Percentiles rank a stretch among this genome's conserved stretches.
phyloP scores from a whole-genome alignment of 1,284 basidiomycete species.

The Tausonia pullulans region DNA sequence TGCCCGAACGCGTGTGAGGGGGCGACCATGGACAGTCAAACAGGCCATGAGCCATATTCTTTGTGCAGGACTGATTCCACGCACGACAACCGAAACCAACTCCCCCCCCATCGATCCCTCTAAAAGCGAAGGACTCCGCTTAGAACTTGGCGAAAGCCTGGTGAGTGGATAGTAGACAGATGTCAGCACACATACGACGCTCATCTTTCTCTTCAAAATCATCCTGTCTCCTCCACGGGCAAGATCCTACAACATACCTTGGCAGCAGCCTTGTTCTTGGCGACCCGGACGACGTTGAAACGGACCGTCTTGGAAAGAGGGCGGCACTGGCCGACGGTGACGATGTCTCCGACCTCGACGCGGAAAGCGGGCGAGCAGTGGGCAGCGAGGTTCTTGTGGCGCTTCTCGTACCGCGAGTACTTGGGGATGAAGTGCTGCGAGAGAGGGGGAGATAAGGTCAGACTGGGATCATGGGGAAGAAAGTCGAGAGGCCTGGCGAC shows the following conservation, averaged over 20 bases:
- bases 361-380: slow-evolving; percentile 99
- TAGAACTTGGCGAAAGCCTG: slow-evolving; percentile 73
- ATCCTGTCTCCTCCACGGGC: too few relatives aligned
- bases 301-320: slow-evolving; percentile 98
- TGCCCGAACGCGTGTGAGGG: too few relatives aligned
- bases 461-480: background rate
- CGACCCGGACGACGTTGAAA: slow-evolving; percentile 75
- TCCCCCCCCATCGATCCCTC: too few relatives aligned
- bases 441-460: background rate
- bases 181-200: too few relatives aligned
- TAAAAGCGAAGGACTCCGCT: slow-evolving; percentile 15
- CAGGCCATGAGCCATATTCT: too few relatives aligned
- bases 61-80: too few relatives aligned
- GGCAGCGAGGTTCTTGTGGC: slow-evolving; percentile 96
- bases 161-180: too few relatives aligned
- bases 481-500: background rate
- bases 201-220: too few relatives aligned
- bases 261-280: slow-evolving; percentile 58
- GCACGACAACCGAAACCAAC: too few relatives aligned
- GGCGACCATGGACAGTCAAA: too few relatives aligned
- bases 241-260: slow-evolving; percentile 38
- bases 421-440: slow-evolving; percentile 57
- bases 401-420: slow-evolving; percentile 96
- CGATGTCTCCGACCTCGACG: slow-evolving; percentile 79
- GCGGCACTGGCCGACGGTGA: slow-evolving; percentile 98